These are phyloP conservation scores for Xerocomellus intermedius DNA, from an alignment of 768 basidiomycete genomes.

Conservation along the genomic window DNA sequence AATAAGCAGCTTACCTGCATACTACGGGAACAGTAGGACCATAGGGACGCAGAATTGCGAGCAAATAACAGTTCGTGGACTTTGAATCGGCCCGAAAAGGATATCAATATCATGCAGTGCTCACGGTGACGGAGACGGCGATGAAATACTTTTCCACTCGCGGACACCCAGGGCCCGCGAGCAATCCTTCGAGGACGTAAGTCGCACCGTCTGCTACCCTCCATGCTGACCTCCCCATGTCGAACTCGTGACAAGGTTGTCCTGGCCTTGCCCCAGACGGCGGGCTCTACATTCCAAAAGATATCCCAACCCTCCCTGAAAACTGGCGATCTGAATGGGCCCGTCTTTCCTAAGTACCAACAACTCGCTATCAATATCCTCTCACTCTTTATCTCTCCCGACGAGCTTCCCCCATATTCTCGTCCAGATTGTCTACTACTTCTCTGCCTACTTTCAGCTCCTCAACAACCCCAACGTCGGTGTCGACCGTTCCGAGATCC, in stretches of 20 bases:
- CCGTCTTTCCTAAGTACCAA: slow-evolving; percentile 69
- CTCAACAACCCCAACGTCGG: slow-evolving; percentile 47
- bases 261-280: slow-evolving; percentile 94
- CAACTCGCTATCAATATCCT: slow-evolving; percentile 84
- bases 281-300: slow-evolving; percentile 90
- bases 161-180: slow-evolving; percentile 64
- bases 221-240: not conserved
- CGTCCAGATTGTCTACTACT: slow-evolving; percentile 98
- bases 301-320: slow-evolving; percentile 76
- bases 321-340: slow-evolving; percentile 84
- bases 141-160: slow-evolving; percentile 97
- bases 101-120: too few species aligned
- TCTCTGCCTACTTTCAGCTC: slow-evolving; percentile 88
- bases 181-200: slow-evolving; percentile 91
- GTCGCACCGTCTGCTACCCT: slow-evolving; percentile 16
- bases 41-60: too few species aligned
- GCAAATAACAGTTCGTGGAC: too few species aligned
- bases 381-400: slow-evolving; percentile 58
- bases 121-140: not conserved
- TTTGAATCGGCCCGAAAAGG: too few species aligned
- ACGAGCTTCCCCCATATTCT: slow-evolving; percentile 65
- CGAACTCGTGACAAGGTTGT: slow-evolving; percentile 64
- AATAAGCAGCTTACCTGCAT: too few species aligned
- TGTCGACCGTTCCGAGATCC: slow-evolving; percentile 50
- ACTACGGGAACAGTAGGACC: too few species aligned